These are phyloP conservation scores for Phytophthora cactorum DNA, from an alignment of 352 stramenopile genomes.

Conservation along the genomic window DNA sequence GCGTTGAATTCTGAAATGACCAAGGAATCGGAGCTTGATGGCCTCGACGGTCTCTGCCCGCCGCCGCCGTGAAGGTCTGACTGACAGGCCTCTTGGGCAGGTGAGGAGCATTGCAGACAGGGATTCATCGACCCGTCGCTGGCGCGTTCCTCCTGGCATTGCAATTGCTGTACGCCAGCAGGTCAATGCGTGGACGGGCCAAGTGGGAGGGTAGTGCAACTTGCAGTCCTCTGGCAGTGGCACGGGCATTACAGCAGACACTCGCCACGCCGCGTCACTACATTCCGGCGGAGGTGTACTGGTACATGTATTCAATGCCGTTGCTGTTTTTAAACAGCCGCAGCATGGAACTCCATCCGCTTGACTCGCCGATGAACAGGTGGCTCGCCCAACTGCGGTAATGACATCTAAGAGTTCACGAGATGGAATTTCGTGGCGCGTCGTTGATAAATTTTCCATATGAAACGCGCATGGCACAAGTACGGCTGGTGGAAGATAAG, in stretches of 20 bases:
- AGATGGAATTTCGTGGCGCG: constrained; percentile 11
- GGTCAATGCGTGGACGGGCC: constrained; percentile 26
- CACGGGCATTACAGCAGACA: constrained; percentile 22
- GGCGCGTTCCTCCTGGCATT: constrained; percentile 15
- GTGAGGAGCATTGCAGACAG: constrained; percentile 18
- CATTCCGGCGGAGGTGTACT: no score
- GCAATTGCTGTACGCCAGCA: constrained; percentile 31
- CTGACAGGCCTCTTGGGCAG: constrained; percentile 20
- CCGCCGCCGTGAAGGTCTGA: constrained; percentile 8
- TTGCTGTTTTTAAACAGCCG: background rate
- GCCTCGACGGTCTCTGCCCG: constrained; percentile 26
- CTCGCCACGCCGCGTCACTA: background rate
- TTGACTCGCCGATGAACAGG: background rate
- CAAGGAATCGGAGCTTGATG: constrained; percentile 12
- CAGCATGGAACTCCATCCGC: background rate
- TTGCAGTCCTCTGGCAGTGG: constrained; percentile 3
- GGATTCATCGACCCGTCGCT: constrained; percentile 30
- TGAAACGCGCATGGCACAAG: constrained; percentile 10
- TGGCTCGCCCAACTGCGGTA: constrained; percentile 3
- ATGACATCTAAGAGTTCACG: constrained; percentile 9
- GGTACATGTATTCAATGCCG: constrained; percentile 1
- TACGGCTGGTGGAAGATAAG: constrained; percentile 28
- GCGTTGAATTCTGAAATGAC: constrained; percentile 43
- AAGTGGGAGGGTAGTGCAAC: constrained; percentile 19
- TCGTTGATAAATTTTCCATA: constrained; percentile 9